Evolutionary conservation across 2,329 filamentous ascomycete genomes (phyloP), one percentile per base, ranked within the genome.

Genomic region (Epichloe hybrida): DNA sequence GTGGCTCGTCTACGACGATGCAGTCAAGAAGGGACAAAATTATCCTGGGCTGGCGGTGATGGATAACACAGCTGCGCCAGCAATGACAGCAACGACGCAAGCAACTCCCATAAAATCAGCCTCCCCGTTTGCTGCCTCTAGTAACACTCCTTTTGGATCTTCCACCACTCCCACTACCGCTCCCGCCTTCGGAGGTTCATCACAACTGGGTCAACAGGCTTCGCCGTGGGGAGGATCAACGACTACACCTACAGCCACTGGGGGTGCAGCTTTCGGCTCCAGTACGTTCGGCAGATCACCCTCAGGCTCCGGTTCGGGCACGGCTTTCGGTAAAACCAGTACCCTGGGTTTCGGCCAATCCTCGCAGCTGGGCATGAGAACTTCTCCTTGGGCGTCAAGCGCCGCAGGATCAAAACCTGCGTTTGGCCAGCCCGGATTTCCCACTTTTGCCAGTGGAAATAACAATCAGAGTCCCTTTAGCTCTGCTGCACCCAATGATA

Each of bases 1-100:
- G 89, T 96, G 91, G 88, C 69, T 97, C 42, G 78, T 97, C 20
- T 96, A 96, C 68, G 80, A 85, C 37, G 88, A 94, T 41, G 89
- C 91, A 2, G 82, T 98, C 54, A 80, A 83, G 53, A 73, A 83
- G 58, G 83, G 83, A 3, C 80, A 79, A 6, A 78, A 80, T 0
- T 97, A 89, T 64, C 77, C 84, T 40, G 86, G 85, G 4, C 72
- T 96, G 55, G 70, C 75, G 40, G 70, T 68, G 43, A 71, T 70
- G 35, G 70, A 72, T 52, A 66, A 66, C 2, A 61, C 62, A 51
- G 60, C 62, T 51, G 55, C 60, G 15, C 52, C 63, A 56, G 58
- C 64, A 3, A 52, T 23, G 15, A 34, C 63, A 56, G 58, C 64
- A 3, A 52, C 69, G 15, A 52, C 61, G 36, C 57, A 61, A 54